Evolutionary conservation across 495 filamentous ascomycete genomes (phyloP), one percentile per base, ranked within the genome.

Genomic region (Podospora comata): DNA sequence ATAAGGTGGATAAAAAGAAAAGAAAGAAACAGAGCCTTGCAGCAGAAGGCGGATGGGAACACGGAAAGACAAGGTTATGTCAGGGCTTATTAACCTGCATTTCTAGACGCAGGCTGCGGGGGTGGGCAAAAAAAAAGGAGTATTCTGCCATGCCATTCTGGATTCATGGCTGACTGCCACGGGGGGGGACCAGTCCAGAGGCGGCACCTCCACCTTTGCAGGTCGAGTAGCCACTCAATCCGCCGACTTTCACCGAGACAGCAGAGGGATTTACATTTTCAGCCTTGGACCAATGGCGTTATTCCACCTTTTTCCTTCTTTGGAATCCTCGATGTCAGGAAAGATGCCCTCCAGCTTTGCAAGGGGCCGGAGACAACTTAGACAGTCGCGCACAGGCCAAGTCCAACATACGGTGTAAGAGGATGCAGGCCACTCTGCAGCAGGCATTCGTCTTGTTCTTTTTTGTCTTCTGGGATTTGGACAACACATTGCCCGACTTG

Each of bases 401-500:
- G 48, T 54, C 30, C n/a, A 20, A 5, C 44, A 39, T 30, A 63
- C 32, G 26, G 67, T 68, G 67, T 68, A 66, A 69, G 63, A 62
- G 64, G 55, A 48, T 48, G 39, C 39, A 48, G 7, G 39, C 39
- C 39, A 48, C 39, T 48, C 39, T 48, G 39, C 39, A 48, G 39
- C 39, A 48, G 39, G 39, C 39, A 11, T 59, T 59, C 56, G 16
- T 32, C 30, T 23, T 23, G 23, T 23, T 32, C 30, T 32, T 59
- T 20, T 59, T 72, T 71, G 68, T 57, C 67, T 67, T 63, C 18
- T 44, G 27, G 19, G 16, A 69, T 64, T 69, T 66, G 71, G 71
- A 84, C 78, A 82, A 79, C 75, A 79, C 78, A 76, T 71, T 75
- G 81, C 81, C 81, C 78, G 78, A 81, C 73, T 74, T 73, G 75